Evolutionary conservation across 345 rosid genomes (phyloP).

Genomic region (Tarenaya hassleriana): DNA sequence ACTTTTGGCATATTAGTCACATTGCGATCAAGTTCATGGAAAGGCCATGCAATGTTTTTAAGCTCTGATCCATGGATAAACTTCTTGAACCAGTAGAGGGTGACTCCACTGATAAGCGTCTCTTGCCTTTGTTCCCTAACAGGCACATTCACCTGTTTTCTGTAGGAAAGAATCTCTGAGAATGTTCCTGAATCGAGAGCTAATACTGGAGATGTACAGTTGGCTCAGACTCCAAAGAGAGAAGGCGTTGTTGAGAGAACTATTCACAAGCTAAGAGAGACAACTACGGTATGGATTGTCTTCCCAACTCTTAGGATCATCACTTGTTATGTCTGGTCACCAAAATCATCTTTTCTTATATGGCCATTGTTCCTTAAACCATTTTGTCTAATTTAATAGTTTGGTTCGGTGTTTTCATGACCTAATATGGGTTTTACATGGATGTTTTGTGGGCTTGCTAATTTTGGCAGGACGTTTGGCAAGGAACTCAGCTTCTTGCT

Average conservation of each 20-base stretch:
- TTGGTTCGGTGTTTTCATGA: not conserved
- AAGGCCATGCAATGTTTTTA: not conserved
- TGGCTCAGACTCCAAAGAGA: conserved; percentile 51
- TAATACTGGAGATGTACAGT: conserved; percentile 34
- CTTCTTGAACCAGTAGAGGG: conserved; percentile 20
- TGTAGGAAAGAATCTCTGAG: conserved; percentile 42
- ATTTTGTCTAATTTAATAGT: conserved; percentile 6
- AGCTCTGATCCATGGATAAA: conserved; percentile 5
- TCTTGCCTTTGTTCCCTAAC: conserved; percentile 18
- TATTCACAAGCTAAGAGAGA: conserved; percentile 69
- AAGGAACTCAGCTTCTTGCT: conserved; percentile 95
- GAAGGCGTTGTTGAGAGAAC: conserved; percentile 68
- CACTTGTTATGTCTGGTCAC: conserved; percentile 1
- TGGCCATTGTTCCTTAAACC: conserved; percentile 2
- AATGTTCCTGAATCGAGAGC: conserved; percentile 25
- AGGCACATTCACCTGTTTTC: conserved; percentile 23
- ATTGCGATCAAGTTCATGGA: not conserved
- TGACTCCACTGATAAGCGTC: conserved; percentile 9
- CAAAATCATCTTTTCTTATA: not conserved
- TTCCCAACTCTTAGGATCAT: conserved; percentile 16
- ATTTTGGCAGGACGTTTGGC: conserved; percentile 77
- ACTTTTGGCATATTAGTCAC: not conserved
- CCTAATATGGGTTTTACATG: conserved; percentile 4
- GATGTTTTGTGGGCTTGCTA: conserved; percentile 2
- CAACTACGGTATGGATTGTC: conserved; percentile 63